These are phyloP conservation scores for Rhynchosporium agropyri DNA, from an alignment of 2,329 filamentous ascomycete species.

Conservation along the genomic window DNA sequence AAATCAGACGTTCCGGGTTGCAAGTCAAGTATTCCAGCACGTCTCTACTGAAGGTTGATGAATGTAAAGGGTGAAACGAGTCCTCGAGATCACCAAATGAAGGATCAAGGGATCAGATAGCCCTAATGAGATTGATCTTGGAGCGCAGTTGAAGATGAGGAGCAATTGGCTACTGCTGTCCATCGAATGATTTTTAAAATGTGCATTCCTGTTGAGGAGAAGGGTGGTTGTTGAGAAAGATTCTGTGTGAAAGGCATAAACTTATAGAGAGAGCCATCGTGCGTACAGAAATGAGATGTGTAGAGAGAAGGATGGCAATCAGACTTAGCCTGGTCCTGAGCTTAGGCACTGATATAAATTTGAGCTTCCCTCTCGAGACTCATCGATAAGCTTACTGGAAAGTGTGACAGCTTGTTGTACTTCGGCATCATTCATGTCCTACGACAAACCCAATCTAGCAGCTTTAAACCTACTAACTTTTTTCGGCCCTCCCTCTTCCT, in stretches of 20 bases:
- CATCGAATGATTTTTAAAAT: conserved; percentile 50
- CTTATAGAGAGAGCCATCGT: neutral
- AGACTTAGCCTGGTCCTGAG: no score
- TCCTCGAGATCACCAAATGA: conserved; percentile 53
- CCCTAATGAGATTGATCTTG: conserved; percentile 54
- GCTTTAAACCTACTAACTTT: conserved; percentile 75
- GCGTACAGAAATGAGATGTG: neutral
- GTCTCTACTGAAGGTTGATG: neutral
- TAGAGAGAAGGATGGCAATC: neutral
- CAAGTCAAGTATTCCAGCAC: no score
- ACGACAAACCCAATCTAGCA: conserved; percentile 62
- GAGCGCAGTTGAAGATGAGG: conserved; percentile 58
- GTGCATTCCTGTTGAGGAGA: conserved; percentile 45
- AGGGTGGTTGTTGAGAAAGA: neutral
- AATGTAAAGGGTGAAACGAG: conserved; percentile 66
- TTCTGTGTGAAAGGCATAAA: neutral
- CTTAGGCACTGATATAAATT: no score
- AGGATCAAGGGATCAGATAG: conserved; percentile 61
- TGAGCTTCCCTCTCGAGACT: no score
- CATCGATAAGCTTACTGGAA: no score
- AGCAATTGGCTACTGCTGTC: conserved; percentile 58
- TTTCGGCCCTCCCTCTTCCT: conserved; percentile 64
- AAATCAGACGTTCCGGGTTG: no score
- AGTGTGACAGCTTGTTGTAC: neutral
- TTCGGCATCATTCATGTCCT: conserved; percentile 28